Evolutionary conservation across 148 eudicot genomes (phyloP), one percentile per base, ranked within the genome.

Genomic region (Vaccinium myrtillus): DNA sequence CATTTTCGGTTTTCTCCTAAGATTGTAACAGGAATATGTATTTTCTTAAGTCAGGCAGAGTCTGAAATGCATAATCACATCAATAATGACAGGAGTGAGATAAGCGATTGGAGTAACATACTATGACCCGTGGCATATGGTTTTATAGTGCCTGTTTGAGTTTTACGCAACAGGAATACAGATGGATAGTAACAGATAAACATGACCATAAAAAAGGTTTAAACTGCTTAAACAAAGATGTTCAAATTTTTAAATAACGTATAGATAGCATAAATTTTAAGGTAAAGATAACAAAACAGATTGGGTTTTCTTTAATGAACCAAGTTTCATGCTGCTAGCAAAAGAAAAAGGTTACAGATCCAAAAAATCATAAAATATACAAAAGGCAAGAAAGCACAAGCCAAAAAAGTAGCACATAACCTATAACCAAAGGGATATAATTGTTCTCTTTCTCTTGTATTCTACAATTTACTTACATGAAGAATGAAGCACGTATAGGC

Each of bases 181-280:
- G 81, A 74, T 69, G 79, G 71, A 61, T 84, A 27, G 51, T 48
- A 67, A 18, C 77, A 81, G 55, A 65, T 27, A 25, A 63, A 63
- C 25, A 63, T 46, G 30, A 9, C 3, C 11, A 75, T 3, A 69
- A 69, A 69, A 25, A 27, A 27, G 32, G 1, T 69, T 69, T 69
- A 18, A 69, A 69, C 74, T 69, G 16, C 36, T 27, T 11, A 63
- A 63, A 63, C 30, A 63, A 3, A 23, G 36, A 46, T 49, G 53
- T 36, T 67, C 16, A 32, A 21, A 16, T 43, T 36, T 70, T 36
- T 16, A 30, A 74, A 14, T 15, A 1, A 36, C 4, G n/a, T 39
- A 43, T 16, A 74, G 51, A 74, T 36, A 39, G 25, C 50, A 73
- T 73, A 49, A 16, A 16, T 43, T 32, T 46, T 9, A 46, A 46